Percentiles rank a stretch among this genome's conserved stretches.
phyloP scores from a whole-genome alignment of 805 yeast species.

The Tetrapisispora pingtungensis region DNA sequence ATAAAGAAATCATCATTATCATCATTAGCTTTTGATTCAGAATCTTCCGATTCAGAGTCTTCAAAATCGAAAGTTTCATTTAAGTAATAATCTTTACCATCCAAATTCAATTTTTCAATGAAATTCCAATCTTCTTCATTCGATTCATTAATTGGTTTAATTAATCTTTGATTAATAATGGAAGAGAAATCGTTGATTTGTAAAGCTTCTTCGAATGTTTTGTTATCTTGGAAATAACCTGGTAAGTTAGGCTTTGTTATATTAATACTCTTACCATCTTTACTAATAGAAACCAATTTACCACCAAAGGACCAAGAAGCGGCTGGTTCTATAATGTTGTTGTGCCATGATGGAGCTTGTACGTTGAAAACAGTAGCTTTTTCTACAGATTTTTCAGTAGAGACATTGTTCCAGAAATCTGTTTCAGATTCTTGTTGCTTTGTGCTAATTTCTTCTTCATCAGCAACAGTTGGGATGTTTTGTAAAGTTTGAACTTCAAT shows the following conservation, averaged over 20 bases:
- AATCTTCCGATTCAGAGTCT: constrained; percentile 23
- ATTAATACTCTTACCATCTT: constrained; percentile 33
- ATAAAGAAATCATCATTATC: constrained; percentile 30
- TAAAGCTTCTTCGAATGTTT: constrained; percentile 46
- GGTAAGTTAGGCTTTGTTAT: constrained; percentile 32
- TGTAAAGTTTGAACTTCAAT: constrained; percentile 77
- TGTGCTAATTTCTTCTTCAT: constrained; percentile 20
- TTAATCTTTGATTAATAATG: constrained; percentile 46
- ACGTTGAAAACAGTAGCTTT: constrained; percentile 53
- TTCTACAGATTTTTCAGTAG: constrained; percentile 57
- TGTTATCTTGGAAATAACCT: constrained; percentile 28
- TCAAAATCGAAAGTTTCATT: constrained; percentile 34
- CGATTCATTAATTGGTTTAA: constrained; percentile 30
- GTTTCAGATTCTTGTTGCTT: constrained; percentile 39
- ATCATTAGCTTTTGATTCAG: constrained; percentile 10
- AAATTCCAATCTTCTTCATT: constrained; percentile 58
- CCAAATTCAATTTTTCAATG: constrained; percentile 40
- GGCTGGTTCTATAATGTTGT: constrained; percentile 53
- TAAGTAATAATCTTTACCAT: constrained; percentile 44
- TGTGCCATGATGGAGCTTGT: constrained; percentile 89
- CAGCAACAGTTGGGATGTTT: constrained; percentile 35
- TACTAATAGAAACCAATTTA: constrained; percentile 52
- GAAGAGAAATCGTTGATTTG: constrained; percentile 42
- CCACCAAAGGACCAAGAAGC: constrained; percentile 87
- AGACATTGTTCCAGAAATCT: constrained; percentile 78